Conservation (phyloP, 1,139 yeast species). For the Candida sp. region DNA sequence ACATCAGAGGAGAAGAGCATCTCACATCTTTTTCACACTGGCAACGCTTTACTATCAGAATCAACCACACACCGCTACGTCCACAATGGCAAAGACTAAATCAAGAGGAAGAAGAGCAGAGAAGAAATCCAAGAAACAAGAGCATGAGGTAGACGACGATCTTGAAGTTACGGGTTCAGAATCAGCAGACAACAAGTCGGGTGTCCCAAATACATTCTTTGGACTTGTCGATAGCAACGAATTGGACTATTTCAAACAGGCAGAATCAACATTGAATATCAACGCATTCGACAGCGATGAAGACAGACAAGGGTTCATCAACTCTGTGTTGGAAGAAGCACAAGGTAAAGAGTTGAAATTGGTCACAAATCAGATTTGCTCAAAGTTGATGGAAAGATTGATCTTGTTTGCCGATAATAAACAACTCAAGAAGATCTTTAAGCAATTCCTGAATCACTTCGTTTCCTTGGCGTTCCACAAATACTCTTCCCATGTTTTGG, state of each 20-base stretch:
- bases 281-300: conserved; percentile 79
- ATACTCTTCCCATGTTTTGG: conserved; percentile 93
- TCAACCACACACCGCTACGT: neutral
- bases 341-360: conserved; percentile 90
- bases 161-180: conserved; percentile 18
- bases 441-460: conserved; percentile 72
- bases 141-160: conserved; percentile 17
- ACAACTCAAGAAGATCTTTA: conserved; percentile 69
- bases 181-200: conserved; percentile 8
- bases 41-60: neutral
- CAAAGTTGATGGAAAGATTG: conserved; percentile 88
- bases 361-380: conserved; percentile 94
- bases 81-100: conserved; percentile 29
- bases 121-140: conserved; percentile 33
- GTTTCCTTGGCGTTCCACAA: conserved; percentile 83
- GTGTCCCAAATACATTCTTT: conserved; percentile 53
- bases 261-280: conserved; percentile 84
- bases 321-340: conserved; percentile 84
- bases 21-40: conserved; percentile 2
- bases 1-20: conserved; percentile 8
- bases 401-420: conserved; percentile 66
- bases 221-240: conserved; percentile 88
- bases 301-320: conserved; percentile 73
- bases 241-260: conserved; percentile 89
- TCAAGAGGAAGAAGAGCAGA: conserved; percentile 74